Evolutionary conservation across 345 rosid genomes (phyloP), one percentile per base, ranked within the genome.

Genomic region (Kernera saxatilis): DNA sequence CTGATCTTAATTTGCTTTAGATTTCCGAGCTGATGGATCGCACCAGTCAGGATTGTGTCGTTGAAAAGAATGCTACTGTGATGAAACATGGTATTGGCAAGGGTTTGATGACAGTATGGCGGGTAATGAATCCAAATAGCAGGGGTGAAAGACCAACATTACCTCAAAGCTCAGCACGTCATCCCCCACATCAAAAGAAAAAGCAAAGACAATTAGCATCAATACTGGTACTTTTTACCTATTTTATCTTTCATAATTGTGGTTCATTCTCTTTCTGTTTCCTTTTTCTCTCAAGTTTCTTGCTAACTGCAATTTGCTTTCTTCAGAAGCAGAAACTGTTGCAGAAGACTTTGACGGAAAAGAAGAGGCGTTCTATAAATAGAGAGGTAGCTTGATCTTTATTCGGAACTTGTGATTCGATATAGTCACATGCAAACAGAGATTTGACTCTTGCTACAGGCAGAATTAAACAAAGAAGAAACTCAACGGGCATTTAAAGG

Each of bases 41-140:
- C 22, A 68, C 64, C 22, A 69, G 30, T 53, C 78, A 59, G 74
- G 75, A 71, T 57, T 55, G 58, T 59, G 50, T 30, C 62, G 50
- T 30, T 49, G 45, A 62, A 51, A 55, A 70, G 55, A 76, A 64
- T 61, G 70, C 64, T 71, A 77, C 81, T 25, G 71, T 46, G 57
- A 86, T 14, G 80, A 94, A 83, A 70, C 96, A 94, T 83, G 99
- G 98, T 71, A 86, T 89, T n/a, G 99, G 99, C 21, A 94, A 94
- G 77, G 97, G 96, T 41, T 84, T 94, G 81, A 94, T 94, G 98
- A 86, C 96, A 48, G 89, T 81, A 39, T 91, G 97, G 99, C 79
- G 82, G 53, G 86, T 82, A 41, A 80, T 81, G 72, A 88, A 91
- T 81, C 97, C 92, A 49, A 59, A 71, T 33, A 80, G 86, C 55